Percentiles rank a stretch among this genome's conserved stretches.
Evolutionary conservation across 1,284 basidiomycete species (phyloP).

Genomic region (Cystobasidium slooffiae): DNA sequence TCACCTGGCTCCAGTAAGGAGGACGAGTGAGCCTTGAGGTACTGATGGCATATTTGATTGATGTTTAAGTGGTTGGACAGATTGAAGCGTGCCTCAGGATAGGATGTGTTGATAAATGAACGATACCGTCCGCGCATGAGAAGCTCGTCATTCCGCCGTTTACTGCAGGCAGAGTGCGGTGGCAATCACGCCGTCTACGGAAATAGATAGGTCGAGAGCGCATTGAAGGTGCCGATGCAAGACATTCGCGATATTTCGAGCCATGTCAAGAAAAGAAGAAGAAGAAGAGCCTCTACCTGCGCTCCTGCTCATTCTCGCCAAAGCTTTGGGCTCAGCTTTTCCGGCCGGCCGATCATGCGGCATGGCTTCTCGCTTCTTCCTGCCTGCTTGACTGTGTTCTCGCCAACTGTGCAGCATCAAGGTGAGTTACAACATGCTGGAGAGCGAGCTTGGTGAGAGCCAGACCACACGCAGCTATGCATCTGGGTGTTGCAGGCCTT

Average conservation of each 20-base stretch:
- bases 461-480: conserved; percentile 17
- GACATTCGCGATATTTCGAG: too few species aligned
- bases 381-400: background rate
- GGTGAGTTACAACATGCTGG: conserved; percentile 16
- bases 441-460: background rate
- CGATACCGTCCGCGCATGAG: too few species aligned
- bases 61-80: background rate
- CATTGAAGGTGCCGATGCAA: too few species aligned
- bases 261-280: too few species aligned
- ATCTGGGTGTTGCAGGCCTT: conserved; percentile 12
- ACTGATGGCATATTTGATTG: conserved; percentile 2
- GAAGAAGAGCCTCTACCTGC: too few species aligned
- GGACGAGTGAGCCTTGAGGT: conserved; percentile 13
- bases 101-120: too few species aligned
- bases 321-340: background rate
- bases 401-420: background rate
- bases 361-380: background rate
- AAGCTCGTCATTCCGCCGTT: too few species aligned
- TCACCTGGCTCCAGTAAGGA: conserved; percentile 29
- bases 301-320: too few species aligned
- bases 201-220: too few species aligned
- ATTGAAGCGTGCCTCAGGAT: background rate
- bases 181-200: too few species aligned
- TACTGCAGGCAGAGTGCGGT: too few species aligned
- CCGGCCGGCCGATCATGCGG: background rate